phyloP scores from a whole-genome alignment of 345 rosid species.

The Crucihimalaya himalaica region DNA sequence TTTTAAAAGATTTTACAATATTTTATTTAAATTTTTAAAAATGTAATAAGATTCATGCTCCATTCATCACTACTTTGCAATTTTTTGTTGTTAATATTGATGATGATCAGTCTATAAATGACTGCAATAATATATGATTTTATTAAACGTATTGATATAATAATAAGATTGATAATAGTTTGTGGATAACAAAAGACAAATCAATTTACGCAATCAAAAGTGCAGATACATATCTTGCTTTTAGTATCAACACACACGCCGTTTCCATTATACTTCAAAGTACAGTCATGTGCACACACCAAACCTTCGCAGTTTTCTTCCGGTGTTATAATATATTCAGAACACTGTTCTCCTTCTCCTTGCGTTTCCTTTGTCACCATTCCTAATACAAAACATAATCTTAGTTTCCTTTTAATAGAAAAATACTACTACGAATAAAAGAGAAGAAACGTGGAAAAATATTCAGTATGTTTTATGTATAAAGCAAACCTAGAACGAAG shows the following conservation, averaged over 20 bases:
- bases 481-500: conserved; percentile 17
- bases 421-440: not conserved
- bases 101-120: not conserved
- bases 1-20: too few species aligned
- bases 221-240: not conserved
- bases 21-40: too few species aligned
- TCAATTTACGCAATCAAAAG: not conserved
- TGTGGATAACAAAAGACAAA: not conserved
- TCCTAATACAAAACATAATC: not conserved
- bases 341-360: not conserved
- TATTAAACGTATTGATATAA: not conserved
- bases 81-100: too few species aligned
- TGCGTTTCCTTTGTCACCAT: not conserved
- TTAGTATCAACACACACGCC: not conserved
- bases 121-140: not conserved
- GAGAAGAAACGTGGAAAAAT: not conserved
- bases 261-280: not conserved
- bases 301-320: not conserved
- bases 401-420: not conserved
- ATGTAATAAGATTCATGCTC: too few species aligned
- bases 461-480: not conserved
- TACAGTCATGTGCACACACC: not conserved
- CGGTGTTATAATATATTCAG: not conserved
- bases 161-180: not conserved
- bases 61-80: too few species aligned